These are phyloP conservation scores for Saururus chinensis DNA, from an alignment of 164 flowering plant genomes.

Conservation along the genomic window DNA sequence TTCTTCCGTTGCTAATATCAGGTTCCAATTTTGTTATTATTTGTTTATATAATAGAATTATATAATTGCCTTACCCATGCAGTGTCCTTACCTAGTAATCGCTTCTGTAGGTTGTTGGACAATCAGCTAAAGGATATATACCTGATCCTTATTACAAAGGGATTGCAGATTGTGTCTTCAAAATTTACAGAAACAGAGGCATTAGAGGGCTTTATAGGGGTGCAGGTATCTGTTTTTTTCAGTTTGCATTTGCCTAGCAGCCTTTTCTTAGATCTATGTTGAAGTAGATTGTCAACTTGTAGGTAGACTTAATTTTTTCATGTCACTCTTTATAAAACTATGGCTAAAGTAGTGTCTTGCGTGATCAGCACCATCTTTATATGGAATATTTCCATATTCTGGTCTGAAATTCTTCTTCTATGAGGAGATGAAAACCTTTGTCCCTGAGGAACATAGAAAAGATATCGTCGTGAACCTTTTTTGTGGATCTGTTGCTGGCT, in stretches of 20 bases:
- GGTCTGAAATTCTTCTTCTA: slow-evolving; percentile 95
- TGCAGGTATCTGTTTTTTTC: slow-evolving; percentile 40
- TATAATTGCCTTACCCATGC: too few relatives aligned
- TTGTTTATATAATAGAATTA: background rate
- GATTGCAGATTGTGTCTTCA: slow-evolving; percentile 71
- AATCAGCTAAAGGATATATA: slow-evolving; percentile 28
- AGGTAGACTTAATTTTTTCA: background rate
- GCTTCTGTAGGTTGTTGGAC: slow-evolving; percentile 50
- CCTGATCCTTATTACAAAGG: slow-evolving; percentile 61
- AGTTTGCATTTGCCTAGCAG: too few relatives aligned
- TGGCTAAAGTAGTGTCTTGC: background rate
- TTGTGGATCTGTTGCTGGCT: slow-evolving; percentile 91
- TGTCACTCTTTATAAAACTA: background rate
- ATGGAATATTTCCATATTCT: slow-evolving; percentile 94
- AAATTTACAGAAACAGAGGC: slow-evolving; percentile 65
- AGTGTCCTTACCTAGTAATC: background rate
- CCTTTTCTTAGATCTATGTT: too few relatives aligned
- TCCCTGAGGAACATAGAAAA: slow-evolving; percentile 67
- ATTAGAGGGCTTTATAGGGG: slow-evolving; percentile 87
- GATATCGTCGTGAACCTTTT: slow-evolving; percentile 62
- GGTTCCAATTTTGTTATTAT: background rate
- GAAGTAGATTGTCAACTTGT: background rate
- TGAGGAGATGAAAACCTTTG: slow-evolving; percentile 85
- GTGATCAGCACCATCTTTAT: slow-evolving; percentile 88
- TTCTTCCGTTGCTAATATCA: background rate